Evolutionary conservation across 768 basidiomycete species (phyloP).

Genomic region (Mycena amicta): DNA sequence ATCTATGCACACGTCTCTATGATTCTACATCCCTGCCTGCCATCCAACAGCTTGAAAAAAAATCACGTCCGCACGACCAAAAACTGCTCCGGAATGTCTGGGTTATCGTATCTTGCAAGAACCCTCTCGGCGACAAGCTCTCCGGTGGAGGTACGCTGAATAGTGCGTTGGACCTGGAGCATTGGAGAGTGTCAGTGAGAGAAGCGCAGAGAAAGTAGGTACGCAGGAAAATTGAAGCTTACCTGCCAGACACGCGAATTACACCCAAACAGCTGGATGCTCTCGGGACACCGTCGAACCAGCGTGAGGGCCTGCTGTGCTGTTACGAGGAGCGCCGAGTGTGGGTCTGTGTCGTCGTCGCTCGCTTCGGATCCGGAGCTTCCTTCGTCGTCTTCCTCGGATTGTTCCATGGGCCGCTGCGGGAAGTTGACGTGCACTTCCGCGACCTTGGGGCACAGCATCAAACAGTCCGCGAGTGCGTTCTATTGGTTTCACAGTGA

Average conservation of each 20-base stretch:
- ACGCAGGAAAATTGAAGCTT: slow-evolving; percentile 14
- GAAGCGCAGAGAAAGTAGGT: slow-evolving; percentile 3
- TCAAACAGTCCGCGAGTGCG: slow-evolving; percentile 42
- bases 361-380: neutral
- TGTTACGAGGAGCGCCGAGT: slow-evolving; percentile 28
- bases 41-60: too few species aligned
- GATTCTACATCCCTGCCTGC: too few species aligned
- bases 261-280: slow-evolving; percentile 64
- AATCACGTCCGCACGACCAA: slow-evolving; percentile 60
- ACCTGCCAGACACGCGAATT: slow-evolving; percentile 76
- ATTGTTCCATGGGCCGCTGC: slow-evolving; percentile 4
- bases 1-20: too few species aligned
- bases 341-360: neutral
- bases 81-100: slow-evolving; percentile 73
- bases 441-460: slow-evolving; percentile 48
- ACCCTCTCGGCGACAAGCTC: slow-evolving; percentile 37
- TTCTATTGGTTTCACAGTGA: slow-evolving; percentile 33
- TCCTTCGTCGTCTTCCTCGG: neutral
- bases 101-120: slow-evolving; percentile 59
- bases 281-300: slow-evolving; percentile 50
- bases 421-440: slow-evolving; percentile 65
- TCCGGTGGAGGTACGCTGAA: slow-evolving; percentile 29
- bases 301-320: slow-evolving; percentile 45
- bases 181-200: slow-evolving; percentile 43
- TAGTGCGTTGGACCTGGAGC: slow-evolving; percentile 35